These are phyloP conservation scores for Elsinoe australis DNA, from an alignment of 2,329 filamentous ascomycete species.

Conservation along the genomic window DNA sequence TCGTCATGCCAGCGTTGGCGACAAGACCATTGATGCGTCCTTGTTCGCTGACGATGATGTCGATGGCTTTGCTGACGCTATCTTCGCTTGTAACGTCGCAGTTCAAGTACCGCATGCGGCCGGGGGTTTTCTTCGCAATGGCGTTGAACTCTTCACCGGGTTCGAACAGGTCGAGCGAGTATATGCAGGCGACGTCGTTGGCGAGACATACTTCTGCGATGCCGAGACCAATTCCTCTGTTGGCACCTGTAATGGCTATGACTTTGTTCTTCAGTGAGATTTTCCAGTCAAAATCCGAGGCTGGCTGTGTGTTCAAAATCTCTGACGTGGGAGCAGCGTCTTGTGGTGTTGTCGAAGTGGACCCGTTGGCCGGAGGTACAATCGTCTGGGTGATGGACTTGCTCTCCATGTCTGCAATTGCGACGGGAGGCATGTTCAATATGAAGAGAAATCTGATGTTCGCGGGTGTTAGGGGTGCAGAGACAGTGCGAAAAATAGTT, in stretches of 20 bases:
- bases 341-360: background rate
- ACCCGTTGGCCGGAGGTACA: conserved; percentile 19
- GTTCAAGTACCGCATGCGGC: background rate
- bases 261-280: conserved; percentile 40
- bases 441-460: too few species aligned
- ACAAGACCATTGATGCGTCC: conserved; percentile 27
- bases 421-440: background rate
- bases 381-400: background rate
- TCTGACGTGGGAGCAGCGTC: conserved; percentile 4
- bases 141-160: conserved; percentile 27
- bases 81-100: conserved; percentile 26
- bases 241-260: conserved; percentile 33
- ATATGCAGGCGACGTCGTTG: conserved; percentile 26
- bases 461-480: too few species aligned
- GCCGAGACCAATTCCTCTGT: conserved; percentile 27
- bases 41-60: conserved; percentile 25
- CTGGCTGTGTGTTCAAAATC: conserved; percentile 32
- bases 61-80: conserved; percentile 25
- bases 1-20: conserved; percentile 28
- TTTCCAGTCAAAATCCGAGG: conserved; percentile 40
- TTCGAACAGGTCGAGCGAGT: conserved; percentile 37
- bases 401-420: background rate
- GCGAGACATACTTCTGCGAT: conserved; percentile 30
- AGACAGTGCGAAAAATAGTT: too few species aligned
- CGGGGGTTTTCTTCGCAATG: conserved; percentile 25